Evolutionary conservation across 805 yeast species (phyloP), one percentile per base, ranked within the genome.

Genomic region (Ogataea glucozyma): DNA sequence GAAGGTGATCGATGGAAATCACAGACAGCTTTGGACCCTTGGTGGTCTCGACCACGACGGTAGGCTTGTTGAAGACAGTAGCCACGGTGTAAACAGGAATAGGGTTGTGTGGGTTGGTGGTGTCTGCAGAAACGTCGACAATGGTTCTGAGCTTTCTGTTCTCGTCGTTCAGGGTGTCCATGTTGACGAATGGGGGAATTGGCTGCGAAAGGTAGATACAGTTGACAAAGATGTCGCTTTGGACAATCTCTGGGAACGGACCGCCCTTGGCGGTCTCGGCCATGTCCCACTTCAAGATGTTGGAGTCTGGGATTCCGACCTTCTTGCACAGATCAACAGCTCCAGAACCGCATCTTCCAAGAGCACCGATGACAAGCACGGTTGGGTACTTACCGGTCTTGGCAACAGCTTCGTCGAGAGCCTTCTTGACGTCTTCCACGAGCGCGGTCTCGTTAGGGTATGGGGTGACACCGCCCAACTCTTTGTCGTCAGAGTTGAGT

Each of bases 271-370:
- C 83, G 46, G 99, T 93, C 74, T 93, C 99, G 47, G 85, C 79
- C 78, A 93, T 88, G 69, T 93, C 99, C 99, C 99, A 93, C 72
- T 87, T 85, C 57, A 76, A 64, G 49, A 93, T 80, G 67, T 88
- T 84, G 44, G 71, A 78, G 32, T 87, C 93, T 41, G 98, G 96
- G 45, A 93, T 70, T 46, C 99, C 99, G 43, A 76, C 83, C 69
- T 85, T 85, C 48, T 73, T 76, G 68, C 88, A 78, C 43, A 90
- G 73, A 52, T 86, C 95, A 56, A 88, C 73, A 24, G 99, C 98
- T 64, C 99, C 99, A 10, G 95, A 82, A 42, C 99, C 99, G 71
- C 98, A 93, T 74, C 99, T 85, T 52, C 99, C 99, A 47, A 90
- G 76, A 20, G 99, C 99, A 62, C 99, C 99, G 62, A 93, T 93